Evolutionary conservation across 1,284 basidiomycete genomes (phyloP).

Genomic region (Cutaneotrichosporon cyanovorans): DNA sequence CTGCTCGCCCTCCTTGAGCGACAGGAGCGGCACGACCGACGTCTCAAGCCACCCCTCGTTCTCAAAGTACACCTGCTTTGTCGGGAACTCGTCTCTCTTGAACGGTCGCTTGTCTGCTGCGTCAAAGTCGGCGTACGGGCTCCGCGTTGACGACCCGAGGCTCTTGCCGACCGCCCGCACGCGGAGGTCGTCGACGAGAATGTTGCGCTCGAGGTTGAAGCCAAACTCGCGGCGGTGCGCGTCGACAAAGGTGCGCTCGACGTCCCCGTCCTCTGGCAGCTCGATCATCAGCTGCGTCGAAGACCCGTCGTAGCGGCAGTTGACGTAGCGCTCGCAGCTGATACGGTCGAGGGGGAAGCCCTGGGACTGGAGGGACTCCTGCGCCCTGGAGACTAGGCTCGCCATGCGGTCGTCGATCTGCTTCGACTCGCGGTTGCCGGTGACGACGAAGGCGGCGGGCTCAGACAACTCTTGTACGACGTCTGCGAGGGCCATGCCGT

Average conservation of each 20-base stretch:
- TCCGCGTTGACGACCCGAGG: constrained; percentile 20
- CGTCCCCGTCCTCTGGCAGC: constrained; percentile 24
- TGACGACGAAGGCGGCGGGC: constrained; percentile 25
- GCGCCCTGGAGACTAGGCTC: constrained; percentile 49
- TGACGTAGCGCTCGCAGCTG: constrained; percentile 53
- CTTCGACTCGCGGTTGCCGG: constrained; percentile 14
- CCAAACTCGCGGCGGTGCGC: constrained; percentile 39
- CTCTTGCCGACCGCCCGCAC: constrained; percentile 33
- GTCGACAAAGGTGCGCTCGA: constrained; percentile 25
- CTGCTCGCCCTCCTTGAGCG: constrained; percentile 29
- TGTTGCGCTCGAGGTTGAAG: constrained; percentile 32
- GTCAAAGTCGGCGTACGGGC: constrained; percentile 26
- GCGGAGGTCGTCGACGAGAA: constrained; percentile 36
- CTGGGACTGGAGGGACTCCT: constrained; percentile 61
- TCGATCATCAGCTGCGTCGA: constrained; percentile 40
- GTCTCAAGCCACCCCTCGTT: constrained; percentile 25
- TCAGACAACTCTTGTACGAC: constrained; percentile 34
- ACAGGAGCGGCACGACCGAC: constrained; percentile 23
- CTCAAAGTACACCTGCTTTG: constrained; percentile 35
- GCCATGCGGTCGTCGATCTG: constrained; percentile 23
- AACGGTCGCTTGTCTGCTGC: constrained; percentile 10
- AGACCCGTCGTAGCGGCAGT: constrained; percentile 34
- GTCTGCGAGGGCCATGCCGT: constrained; percentile 38
- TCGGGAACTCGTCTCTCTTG: constrained; percentile 4
- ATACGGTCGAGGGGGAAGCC: constrained; percentile 73